A percentile compares a stretch with the other conserved stretches of the same genome.
Evolutionary conservation across 495 filamentous ascomycete species (phyloP).

Genomic region (Ramalina intermedia): DNA sequence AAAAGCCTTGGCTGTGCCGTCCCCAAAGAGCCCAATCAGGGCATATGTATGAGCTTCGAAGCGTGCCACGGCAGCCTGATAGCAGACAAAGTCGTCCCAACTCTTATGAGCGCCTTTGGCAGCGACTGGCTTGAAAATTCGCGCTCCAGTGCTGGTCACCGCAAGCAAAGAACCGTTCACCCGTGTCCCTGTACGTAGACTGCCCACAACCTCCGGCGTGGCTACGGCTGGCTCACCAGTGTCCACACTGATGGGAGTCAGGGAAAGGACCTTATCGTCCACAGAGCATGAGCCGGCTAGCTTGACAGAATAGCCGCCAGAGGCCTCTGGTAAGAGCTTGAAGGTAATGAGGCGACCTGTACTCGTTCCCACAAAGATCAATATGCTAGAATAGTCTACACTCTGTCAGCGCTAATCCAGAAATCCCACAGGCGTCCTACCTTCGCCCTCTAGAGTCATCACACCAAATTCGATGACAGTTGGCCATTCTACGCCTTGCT

Average conservation of each 20-base stretch:
- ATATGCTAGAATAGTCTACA: conserved; percentile 77
- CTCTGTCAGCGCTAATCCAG: conserved; percentile 1
- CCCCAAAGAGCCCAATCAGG: conserved; percentile 68
- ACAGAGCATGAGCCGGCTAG: conserved; percentile 49
- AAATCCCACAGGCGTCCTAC: conserved; percentile 19
- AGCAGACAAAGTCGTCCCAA: conserved; percentile 70
- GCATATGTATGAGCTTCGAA: conserved; percentile 60
- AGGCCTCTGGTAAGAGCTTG: conserved; percentile 62
- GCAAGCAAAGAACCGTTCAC: conserved; percentile 56
- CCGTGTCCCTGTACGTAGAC: conserved; percentile 53
- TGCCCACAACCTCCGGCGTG: conserved; percentile 53
- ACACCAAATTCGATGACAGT: conserved; percentile 79
- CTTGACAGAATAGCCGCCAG: conserved; percentile 57
- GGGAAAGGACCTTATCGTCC: conserved; percentile 58
- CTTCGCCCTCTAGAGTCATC: conserved; percentile 80
- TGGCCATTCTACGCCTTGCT: conserved; percentile 51
- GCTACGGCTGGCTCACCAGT: conserved; percentile 62
- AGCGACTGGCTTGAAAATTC: conserved; percentile 73
- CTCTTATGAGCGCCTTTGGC: conserved; percentile 78
- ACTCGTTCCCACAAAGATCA: conserved; percentile 82
- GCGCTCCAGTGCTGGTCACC: conserved; percentile 58
- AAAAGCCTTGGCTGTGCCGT: conserved; percentile 63
- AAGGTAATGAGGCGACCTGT: conserved; percentile 72
- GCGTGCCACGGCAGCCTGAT: conserved; percentile 60
- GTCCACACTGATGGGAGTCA: conserved; percentile 65